Conservation (phyloP, 208 protist genomes). For the Lotmaria passim region DNA sequence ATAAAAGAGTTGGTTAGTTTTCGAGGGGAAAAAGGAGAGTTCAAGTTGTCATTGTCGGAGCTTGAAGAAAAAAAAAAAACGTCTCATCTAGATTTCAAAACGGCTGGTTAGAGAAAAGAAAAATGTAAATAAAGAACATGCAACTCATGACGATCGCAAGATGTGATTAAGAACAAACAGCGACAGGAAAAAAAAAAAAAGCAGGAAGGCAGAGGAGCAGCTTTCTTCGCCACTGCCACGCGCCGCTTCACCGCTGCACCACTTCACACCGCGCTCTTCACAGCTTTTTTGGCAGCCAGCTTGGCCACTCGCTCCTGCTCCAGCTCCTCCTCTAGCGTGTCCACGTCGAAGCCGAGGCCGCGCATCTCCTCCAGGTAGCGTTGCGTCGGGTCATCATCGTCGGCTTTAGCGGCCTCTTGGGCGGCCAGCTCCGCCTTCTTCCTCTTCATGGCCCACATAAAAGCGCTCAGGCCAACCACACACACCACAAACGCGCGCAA, state of each 20-base stretch:
- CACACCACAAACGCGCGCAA: constrained; percentile 71
- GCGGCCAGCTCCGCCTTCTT: constrained; percentile 31
- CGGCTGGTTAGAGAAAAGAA: too few species aligned
- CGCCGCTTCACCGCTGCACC: background rate
- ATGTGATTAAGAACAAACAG: background rate
- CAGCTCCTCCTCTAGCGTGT: constrained; percentile 82
- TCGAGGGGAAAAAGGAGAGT: too few species aligned
- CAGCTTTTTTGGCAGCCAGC: background rate
- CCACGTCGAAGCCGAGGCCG: constrained; percentile 82
- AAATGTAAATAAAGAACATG: too few species aligned
- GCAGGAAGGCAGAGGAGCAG: background rate
- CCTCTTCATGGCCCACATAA: constrained; percentile 60
- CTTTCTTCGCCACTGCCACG: background rate
- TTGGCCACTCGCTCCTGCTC: constrained; percentile 43
- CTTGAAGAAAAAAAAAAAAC: too few species aligned
- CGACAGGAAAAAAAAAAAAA: background rate
- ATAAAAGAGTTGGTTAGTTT: too few species aligned
- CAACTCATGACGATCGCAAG: too few species aligned
- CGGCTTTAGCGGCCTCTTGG: background rate
- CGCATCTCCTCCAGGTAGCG: constrained; percentile 86
- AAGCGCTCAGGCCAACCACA: constrained; percentile 52
- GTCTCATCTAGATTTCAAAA: too few species aligned
- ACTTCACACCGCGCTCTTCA: background rate
- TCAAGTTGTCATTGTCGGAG: too few species aligned
- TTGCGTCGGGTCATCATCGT: constrained; percentile 59